phyloP scores from a whole-genome alignment of 2,329 filamentous ascomycete genomes.

The Basipetospora chlamydospora region DNA sequence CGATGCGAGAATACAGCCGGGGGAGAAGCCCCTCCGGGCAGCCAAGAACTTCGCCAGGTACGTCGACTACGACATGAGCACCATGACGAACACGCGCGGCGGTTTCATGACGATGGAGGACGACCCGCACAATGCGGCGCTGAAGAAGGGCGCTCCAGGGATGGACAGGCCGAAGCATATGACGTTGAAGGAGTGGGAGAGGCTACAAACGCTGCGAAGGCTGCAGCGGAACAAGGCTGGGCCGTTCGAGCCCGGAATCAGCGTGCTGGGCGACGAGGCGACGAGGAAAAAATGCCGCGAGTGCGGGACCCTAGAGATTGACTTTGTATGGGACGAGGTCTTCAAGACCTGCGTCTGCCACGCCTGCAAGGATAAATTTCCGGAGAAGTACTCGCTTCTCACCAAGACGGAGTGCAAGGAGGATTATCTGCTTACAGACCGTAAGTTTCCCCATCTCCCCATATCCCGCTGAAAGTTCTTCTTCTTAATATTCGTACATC shows the following conservation, averaged over 20 bases:
- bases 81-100: constrained; percentile 96
- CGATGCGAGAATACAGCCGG: constrained; percentile 41
- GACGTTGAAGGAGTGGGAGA: constrained; percentile 85
- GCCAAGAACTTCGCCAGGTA: constrained; percentile 84
- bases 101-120: constrained; percentile 86
- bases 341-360: constrained; percentile 65
- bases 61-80: constrained; percentile 94
- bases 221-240: constrained; percentile 62
- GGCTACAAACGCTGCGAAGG: constrained; percentile 58
- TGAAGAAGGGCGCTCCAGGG: constrained; percentile 24
- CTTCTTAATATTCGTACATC: background rate
- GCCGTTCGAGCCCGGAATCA: constrained; percentile 81
- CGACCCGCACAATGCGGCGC: constrained; percentile 75
- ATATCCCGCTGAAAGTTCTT: constrained; percentile 4
- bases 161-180: constrained; percentile 63
- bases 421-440: constrained; percentile 89
- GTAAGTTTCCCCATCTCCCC: constrained; percentile 30
- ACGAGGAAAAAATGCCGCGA: constrained; percentile 67
- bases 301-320: constrained; percentile 73
- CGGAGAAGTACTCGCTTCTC: constrained; percentile 86
- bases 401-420: constrained; percentile 95
- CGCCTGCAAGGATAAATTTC: constrained; percentile 73
- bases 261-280: constrained; percentile 48
- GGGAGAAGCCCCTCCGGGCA: constrained; percentile 45
- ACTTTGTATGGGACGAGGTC: constrained; percentile 86